phyloP scores from a whole-genome alignment of 179 eudicot genomes.

The Actinidia polygama region DNA sequence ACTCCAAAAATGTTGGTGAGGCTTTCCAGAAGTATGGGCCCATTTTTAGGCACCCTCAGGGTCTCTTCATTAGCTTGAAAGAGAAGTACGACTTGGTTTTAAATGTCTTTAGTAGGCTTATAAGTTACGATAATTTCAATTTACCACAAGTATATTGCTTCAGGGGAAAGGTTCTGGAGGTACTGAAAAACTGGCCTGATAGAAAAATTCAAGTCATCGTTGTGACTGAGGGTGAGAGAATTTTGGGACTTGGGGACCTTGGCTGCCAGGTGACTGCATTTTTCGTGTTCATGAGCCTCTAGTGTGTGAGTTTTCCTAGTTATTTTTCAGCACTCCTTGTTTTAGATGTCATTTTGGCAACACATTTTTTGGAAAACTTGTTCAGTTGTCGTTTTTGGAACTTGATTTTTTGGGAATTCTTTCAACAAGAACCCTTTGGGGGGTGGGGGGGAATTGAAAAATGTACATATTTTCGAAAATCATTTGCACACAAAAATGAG shows the following conservation, averaged over 20 bases:
- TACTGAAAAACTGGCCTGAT: constrained; percentile 91
- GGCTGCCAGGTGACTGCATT: constrained; percentile 85
- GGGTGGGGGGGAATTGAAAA: too few relatives aligned
- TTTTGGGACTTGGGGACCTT: constrained; percentile 96
- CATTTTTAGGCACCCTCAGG: constrained; percentile 92
- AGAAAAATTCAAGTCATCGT: constrained; percentile 90
- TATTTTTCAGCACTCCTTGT: too few relatives aligned
- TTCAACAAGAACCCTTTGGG: too few relatives aligned
- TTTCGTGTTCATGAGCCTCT: too few relatives aligned
- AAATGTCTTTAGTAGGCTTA: background rate
- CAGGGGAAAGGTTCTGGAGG: constrained; percentile 93
- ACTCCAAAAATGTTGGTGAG: constrained; percentile 98
- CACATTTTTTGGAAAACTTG: too few relatives aligned
- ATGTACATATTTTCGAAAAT: too few relatives aligned
- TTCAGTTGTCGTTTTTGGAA: too few relatives aligned
- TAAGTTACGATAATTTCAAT: background rate
- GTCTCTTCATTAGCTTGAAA: constrained; percentile 86
- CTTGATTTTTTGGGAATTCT: too few relatives aligned
- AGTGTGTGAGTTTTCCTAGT: background rate
- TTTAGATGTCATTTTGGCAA: too few relatives aligned
- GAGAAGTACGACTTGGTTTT: constrained; percentile 64
- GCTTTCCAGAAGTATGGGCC: constrained; percentile 97
- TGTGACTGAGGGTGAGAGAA: constrained; percentile 94
- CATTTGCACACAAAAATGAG: too few relatives aligned
- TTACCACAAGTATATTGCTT: constrained; percentile 20